Evolutionary conservation across 495 filamentous ascomycete species (phyloP), one percentile per base, ranked within the genome.

Genomic region (Platismatia glauca): DNA sequence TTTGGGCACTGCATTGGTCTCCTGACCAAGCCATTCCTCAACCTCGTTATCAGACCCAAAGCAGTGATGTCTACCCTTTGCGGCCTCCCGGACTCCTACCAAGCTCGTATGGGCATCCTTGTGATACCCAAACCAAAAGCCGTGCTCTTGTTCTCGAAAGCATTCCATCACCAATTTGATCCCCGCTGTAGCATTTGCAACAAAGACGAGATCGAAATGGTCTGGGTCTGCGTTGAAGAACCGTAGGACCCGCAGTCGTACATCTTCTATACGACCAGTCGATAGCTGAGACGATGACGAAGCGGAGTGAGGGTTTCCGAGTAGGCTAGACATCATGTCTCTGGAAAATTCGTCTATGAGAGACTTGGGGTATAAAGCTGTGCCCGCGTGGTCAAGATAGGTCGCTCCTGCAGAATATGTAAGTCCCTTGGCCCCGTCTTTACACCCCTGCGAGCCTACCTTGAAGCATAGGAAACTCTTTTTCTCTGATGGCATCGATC

Each of bases 381-480:
- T 90, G 27, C 90, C 92, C 3, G 91, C 93, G 85, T 97, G 92
- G 68, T 97, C 93, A 33, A 97, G 86, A 70, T 97, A 97, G 58
- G 87, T 82, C 11, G 84, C 81, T 60, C 81, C 90, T 94, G 64
- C 29, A n/a, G n/a, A 37, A 16, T 33, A n/a, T 38, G 37, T 69
- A 44, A 73, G 35, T 59, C 18, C 20, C 52, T 39, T 13, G 56
- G 11, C 62, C 58, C 34, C 29, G 22, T 53, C 58, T 18, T 58
- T 24, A 39, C 24, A 43, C 4, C 44, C 4, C 4, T 31, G 24
- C 18, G 20, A 18, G 67, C 74, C 70, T 77, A 89, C 91, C 87
- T 72, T 82, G 79, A n/a, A 96, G 78, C 80, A 89, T 86, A 37
- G 93, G 93, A 76, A 90, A 97, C 68, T 97, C 89, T 5, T 76